Conservation (phyloP, 306 rosid species). For the Vigna radiata region DNA sequence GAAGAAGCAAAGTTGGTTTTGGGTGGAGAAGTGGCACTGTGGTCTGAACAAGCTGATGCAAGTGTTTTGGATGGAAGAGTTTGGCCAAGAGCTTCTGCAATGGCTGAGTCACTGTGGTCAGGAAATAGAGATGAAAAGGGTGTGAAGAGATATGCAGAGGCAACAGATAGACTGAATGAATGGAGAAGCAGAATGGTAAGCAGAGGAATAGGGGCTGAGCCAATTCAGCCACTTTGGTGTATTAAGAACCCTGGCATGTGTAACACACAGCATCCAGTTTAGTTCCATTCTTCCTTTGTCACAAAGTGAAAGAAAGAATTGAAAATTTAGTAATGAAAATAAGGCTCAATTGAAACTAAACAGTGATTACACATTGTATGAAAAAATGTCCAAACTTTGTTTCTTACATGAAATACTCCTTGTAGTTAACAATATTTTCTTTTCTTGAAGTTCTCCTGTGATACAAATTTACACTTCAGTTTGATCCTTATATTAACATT, state of each 20-base stretch:
- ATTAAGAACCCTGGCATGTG: constrained; percentile 87
- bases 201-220: constrained; percentile 87
- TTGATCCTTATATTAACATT: background rate
- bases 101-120: constrained; percentile 87
- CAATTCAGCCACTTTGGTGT: constrained; percentile 95
- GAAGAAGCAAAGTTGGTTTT: constrained; percentile 78
- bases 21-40: constrained; percentile 93
- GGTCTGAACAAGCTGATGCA: constrained; percentile 87
- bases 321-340: background rate
- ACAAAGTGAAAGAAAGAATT: background rate
- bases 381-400: background rate
- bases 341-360: background rate
- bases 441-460: background rate
- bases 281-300: constrained; percentile 32
- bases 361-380: background rate
- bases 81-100: constrained; percentile 88
- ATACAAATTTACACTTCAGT: background rate
- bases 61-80: constrained; percentile 73
- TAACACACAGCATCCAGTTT: constrained; percentile 50
- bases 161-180: constrained; percentile 80
- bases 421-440: no score
- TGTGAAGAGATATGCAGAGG: constrained; percentile 70
- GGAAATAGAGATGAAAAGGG: constrained; percentile 75
- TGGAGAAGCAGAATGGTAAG: constrained; percentile 83
- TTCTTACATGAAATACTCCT: background rate